A percentile compares a stretch with the other conserved stretches of the same genome.
Evolutionary conservation across 2,329 filamentous ascomycete genomes (phyloP).

Genomic region (Apiospora marii): DNA sequence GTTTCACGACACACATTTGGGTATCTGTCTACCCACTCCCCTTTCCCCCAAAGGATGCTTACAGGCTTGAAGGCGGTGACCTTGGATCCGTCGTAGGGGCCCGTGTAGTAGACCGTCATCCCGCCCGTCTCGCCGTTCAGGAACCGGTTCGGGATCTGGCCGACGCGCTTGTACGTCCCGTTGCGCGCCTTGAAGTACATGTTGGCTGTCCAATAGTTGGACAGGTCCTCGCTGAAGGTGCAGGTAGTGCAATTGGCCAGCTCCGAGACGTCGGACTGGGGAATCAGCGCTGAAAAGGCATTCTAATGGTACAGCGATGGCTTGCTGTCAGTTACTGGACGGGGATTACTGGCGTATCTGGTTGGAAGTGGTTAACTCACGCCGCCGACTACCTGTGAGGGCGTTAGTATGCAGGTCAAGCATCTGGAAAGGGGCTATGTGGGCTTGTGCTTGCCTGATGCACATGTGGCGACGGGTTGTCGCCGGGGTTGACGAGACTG

Average conservation of each 20-base stretch:
- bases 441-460: conserved; percentile 33
- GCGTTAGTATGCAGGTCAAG: neutral
- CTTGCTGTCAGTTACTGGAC: conserved; percentile 31
- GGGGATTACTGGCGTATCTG: conserved; percentile 39
- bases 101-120: conserved; percentile 43
- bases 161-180: conserved; percentile 53
- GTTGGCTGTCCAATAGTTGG: conserved; percentile 73
- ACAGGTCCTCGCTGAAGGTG: conserved; percentile 66
- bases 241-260: conserved; percentile 69
- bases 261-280: conserved; percentile 13
- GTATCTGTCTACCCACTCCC: neutral
- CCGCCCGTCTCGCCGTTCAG: conserved; percentile 39
- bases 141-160: conserved; percentile 35
- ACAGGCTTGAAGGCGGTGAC: conserved; percentile 53
- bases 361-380: conserved; percentile 34
- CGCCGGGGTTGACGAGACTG: conserved; percentile 37
- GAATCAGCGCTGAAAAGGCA: conserved; percentile 28
- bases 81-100: conserved; percentile 37
- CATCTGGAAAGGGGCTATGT: neutral
- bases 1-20: neutral
- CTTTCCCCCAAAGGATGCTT: conserved; percentile 13
- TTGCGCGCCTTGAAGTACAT: conserved; percentile 60
- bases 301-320: conserved; percentile 37
- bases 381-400: conserved; percentile 37
- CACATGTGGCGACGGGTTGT: conserved; percentile 40